Conservation (phyloP, 208 protist genomes). For the Crithidia sp. region DNA sequence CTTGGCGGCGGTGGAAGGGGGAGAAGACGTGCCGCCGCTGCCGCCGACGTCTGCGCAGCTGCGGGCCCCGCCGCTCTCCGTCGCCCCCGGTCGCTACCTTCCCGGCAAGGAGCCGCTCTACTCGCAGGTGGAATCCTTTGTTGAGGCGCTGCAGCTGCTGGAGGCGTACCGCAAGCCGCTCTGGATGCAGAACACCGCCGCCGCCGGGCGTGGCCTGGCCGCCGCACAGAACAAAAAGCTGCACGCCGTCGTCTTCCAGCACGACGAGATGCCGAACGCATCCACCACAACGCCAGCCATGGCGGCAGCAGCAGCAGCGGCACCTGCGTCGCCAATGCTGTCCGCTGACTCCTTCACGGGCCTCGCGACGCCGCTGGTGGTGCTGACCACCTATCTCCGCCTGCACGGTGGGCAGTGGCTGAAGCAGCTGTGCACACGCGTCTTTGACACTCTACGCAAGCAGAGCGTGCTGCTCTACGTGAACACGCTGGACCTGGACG, state of each 20-base stretch:
- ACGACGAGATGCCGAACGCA: not conserved
- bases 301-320: not conserved
- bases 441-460: conserved; percentile 82
- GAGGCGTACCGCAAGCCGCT: conserved; percentile 32
- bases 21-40: not conserved
- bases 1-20: not conserved
- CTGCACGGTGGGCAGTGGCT: conserved; percentile 87
- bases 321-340: conserved; percentile 5
- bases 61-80: not conserved
- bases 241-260: not conserved
- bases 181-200: conserved; percentile 1
- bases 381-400: conserved; percentile 81
- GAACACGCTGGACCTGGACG: conserved; percentile 75
- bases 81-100: conserved; percentile 9
- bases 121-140: conserved; percentile 20
- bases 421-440: conserved; percentile 63
- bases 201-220: not conserved
- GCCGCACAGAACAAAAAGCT: not conserved
- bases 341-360: conserved; percentile 38
- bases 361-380: conserved; percentile 66
- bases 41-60: not conserved
- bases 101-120: conserved; percentile 17
- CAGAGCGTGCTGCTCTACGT: conserved; percentile 88
- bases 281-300: not conserved
- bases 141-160: conserved; percentile 26